Percentiles rank a stretch among this genome's conserved stretches.
Evolutionary conservation across 129 eudicot species (phyloP).

Genomic region (Calendula officinalis): DNA sequence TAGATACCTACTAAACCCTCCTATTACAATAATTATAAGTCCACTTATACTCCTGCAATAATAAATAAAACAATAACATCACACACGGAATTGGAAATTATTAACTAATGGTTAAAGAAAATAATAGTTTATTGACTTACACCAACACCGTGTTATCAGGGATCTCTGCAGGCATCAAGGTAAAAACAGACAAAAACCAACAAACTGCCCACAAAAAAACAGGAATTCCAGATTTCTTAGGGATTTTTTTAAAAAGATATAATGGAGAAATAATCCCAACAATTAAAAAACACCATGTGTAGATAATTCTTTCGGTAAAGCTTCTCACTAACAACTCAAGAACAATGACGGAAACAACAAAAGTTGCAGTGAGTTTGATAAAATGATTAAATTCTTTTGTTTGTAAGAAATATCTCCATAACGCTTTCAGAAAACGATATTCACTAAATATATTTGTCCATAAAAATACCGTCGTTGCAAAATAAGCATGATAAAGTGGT

Average conservation of each 20-base stretch:
- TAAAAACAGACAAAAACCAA: slow-evolving; percentile 87
- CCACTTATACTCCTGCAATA: slow-evolving; percentile 65
- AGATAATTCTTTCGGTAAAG: slow-evolving; percentile 86
- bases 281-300: slow-evolving; percentile 83
- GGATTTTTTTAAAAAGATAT: slow-evolving; percentile 49
- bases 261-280: slow-evolving; percentile 58
- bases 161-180: slow-evolving; percentile 98
- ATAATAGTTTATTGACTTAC: slow-evolving; percentile 47
- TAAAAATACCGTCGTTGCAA: slow-evolving; percentile 81
- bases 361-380: slow-evolving; percentile 50
- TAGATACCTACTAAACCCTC: slow-evolving; percentile 61
- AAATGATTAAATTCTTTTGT: slow-evolving; percentile 45
- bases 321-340: slow-evolving; percentile 90
- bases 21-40: slow-evolving; percentile 57
- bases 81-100: not conserved
- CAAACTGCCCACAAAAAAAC: slow-evolving; percentile 64
- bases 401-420: slow-evolving; percentile 54
- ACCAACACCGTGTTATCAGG: slow-evolving; percentile 92
- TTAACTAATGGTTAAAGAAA: slow-evolving; percentile 12
- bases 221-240: slow-evolving; percentile 56
- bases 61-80: slow-evolving; percentile 1
- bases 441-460: slow-evolving; percentile 88
- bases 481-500: slow-evolving; percentile 88
- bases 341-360: slow-evolving; percentile 52
- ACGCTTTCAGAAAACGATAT: slow-evolving; percentile 63